These are phyloP conservation scores for Aspergillus luchuensis DNA, from an alignment of 2,329 filamentous ascomycete genomes.

Conservation along the genomic window DNA sequence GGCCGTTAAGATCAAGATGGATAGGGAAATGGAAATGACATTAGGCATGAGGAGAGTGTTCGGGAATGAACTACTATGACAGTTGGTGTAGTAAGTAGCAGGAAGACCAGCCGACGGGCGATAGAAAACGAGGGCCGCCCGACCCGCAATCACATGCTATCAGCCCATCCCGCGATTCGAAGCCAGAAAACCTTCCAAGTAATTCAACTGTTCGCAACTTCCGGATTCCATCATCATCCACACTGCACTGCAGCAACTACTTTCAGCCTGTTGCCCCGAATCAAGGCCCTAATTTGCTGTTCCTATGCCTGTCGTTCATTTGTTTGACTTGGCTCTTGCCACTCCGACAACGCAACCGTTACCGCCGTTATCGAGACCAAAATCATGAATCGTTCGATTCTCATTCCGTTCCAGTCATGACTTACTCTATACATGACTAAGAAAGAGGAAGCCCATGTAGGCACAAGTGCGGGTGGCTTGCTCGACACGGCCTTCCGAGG, in stretches of 20 bases:
- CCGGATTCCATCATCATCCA: background rate
- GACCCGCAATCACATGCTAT: constrained; percentile 41
- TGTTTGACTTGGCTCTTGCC: constrained; percentile 5
- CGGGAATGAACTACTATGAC: too few species aligned
- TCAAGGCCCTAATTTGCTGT: background rate
- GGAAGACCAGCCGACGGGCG: background rate
- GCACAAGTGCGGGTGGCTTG: constrained; percentile 1
- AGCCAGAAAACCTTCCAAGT: background rate
- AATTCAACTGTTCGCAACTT: constrained; percentile 2
- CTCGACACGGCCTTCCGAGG: constrained; percentile 5
- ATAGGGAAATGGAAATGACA: too few species aligned
- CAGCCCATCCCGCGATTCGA: background rate
- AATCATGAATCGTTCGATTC: constrained; percentile 9
- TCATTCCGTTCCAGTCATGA: background rate
- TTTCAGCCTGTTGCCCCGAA: background rate
- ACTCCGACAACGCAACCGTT: constrained; percentile 16
- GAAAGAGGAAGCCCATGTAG: background rate
- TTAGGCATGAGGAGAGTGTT: too few species aligned
- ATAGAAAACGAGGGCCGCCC: constrained; percentile 7
- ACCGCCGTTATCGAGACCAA: constrained; percentile 4
- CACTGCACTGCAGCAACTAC: background rate
- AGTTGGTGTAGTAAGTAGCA: too few species aligned
- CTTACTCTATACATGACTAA: background rate
- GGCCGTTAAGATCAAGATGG: too few species aligned
- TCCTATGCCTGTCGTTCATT: background rate